A percentile compares a stretch with the other conserved stretches of the same genome.
Evolutionary conservation across 768 basidiomycete genomes (phyloP).

Genomic region (Brasilioporus rufonigricans): DNA sequence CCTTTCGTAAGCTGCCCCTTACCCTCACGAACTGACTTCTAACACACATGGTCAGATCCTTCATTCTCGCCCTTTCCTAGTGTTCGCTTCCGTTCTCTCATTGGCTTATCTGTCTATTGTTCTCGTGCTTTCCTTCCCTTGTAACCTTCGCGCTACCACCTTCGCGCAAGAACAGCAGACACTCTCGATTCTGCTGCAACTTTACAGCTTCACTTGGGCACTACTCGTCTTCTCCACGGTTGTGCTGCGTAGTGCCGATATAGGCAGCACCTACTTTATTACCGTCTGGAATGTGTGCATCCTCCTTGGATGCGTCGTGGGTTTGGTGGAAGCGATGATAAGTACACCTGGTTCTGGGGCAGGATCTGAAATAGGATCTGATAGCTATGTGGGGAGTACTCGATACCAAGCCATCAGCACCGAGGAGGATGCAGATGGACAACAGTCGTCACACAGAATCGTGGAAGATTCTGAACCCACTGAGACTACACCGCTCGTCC

Average conservation of each 20-base stretch:
- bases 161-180: conserved; percentile 44
- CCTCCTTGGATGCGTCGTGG: conserved; percentile 40
- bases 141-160: conserved; percentile 22
- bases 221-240: conserved; percentile 52
- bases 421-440: conserved; percentile 17
- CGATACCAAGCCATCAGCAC: conserved; percentile 28
- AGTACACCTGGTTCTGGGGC: conserved; percentile 12
- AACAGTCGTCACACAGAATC: conserved; percentile 17
- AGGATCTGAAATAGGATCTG: conserved; percentile 3
- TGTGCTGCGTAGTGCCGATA: conserved; percentile 37
- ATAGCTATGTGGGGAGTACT: conserved; percentile 13
- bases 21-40: not conserved
- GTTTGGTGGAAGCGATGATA: conserved; percentile 36
- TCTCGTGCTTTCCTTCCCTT: conserved; percentile 38
- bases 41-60: conserved; percentile 44
- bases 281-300: conserved; percentile 52
- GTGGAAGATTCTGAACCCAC: conserved; percentile 43
- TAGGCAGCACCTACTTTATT: conserved; percentile 58
- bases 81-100: conserved; percentile 48
- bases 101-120: conserved; percentile 49
- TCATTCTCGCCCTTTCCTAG: conserved; percentile 54
- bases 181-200: conserved; percentile 48
- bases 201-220: conserved; percentile 58
- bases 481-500: conserved; percentile 58
- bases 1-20: conserved; percentile 50